These are phyloP conservation scores for Cucumis sativus DNA, from an alignment of 306 rosid genomes.

Conservation along the genomic window Cucumber_9930_V3 NC_026656.2:16020001-16020500, in stretches of 20 bases:
- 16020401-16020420: slow-evolving; percentile 60
- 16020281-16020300: slow-evolving; percentile 26
- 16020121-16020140: slow-evolving; percentile 13
- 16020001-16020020: not conserved
- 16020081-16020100: slow-evolving; percentile 26
- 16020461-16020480: slow-evolving; percentile 18
- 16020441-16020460: slow-evolving; percentile 21
- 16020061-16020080: slow-evolving; percentile 22
- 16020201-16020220: not conserved
- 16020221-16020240: not conserved
- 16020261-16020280: slow-evolving; percentile 22
- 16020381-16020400: slow-evolving; percentile 22
- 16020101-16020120: slow-evolving; percentile 20
- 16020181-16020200: not conserved
- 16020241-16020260: slow-evolving; percentile 32
- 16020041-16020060: slow-evolving; percentile 27
- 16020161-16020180: not conserved
- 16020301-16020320: slow-evolving; percentile 32
- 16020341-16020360: slow-evolving; percentile 50
- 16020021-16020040: slow-evolving; percentile 6
- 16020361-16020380: slow-evolving; percentile 27
- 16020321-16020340: slow-evolving; percentile 39
- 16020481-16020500: slow-evolving; percentile 14
- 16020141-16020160: slow-evolving; percentile 40
- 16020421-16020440: slow-evolving; percentile 24